Evolutionary conservation across 257 asterid genomes (phyloP).

Genomic region (Lycium ferocissimum): DNA sequence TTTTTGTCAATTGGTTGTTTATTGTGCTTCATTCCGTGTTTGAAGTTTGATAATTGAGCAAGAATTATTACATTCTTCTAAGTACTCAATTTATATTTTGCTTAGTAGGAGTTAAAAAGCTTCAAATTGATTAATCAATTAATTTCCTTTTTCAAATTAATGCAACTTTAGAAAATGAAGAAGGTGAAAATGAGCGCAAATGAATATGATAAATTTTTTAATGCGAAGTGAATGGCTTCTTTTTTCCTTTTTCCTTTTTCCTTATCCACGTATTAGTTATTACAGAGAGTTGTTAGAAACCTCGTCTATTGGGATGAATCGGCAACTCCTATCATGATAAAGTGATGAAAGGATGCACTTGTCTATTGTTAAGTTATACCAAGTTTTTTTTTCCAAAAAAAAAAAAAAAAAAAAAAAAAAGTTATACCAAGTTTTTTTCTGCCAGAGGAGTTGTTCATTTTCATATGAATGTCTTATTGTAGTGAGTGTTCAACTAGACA

Average conservation of each 20-base stretch:
- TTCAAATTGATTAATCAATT: not conserved
- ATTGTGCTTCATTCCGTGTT: conserved; percentile 13
- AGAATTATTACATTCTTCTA: not conserved
- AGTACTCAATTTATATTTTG: not conserved
- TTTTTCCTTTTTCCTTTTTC: not conserved
- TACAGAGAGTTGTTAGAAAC: not conserved
- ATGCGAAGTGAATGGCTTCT: not conserved
- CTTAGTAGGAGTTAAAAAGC: not conserved
- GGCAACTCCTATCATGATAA: not conserved
- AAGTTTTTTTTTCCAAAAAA: too few species aligned
- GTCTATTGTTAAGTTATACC: not conserved
- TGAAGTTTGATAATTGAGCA: conserved; percentile 13
- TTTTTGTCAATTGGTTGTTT: not conserved
- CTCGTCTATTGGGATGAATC: not conserved
- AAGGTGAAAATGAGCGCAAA: not conserved
- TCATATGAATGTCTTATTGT: not conserved
- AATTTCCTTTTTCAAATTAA: too few species aligned
- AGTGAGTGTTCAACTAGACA: not conserved
- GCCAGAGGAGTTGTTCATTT: conserved; percentile 12
- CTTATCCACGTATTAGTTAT: not conserved
- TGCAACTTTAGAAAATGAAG: not conserved
- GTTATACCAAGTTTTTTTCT: not conserved
- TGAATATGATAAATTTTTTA: not conserved
- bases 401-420: too few species aligned
- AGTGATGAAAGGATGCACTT: not conserved